phyloP scores from a whole-genome alignment of 1,139 yeast genomes.

The Suhomyces yuchorum region DNA sequence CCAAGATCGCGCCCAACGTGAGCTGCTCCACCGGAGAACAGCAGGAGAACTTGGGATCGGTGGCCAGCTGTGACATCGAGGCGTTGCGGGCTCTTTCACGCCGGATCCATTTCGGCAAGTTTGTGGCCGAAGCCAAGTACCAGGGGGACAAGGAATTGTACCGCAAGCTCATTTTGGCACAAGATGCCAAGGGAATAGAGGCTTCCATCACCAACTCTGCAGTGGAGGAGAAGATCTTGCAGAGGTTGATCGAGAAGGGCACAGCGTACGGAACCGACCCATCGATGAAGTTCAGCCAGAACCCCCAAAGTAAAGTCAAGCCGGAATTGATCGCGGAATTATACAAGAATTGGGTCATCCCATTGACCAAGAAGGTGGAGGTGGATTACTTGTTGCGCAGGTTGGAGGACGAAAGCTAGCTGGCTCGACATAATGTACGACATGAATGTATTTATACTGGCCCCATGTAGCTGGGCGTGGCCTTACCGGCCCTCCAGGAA shows the following conservation, averaged over 20 bases:
- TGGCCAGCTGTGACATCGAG: constrained; percentile 82
- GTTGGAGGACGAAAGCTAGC: constrained; percentile 57
- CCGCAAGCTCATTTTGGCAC: constrained; percentile 61
- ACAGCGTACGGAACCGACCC: constrained; percentile 90
- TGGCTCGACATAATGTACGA: neutral
- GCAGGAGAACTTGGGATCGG: constrained; percentile 83
- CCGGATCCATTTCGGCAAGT: constrained; percentile 93
- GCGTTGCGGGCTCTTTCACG: constrained; percentile 87
- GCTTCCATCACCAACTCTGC: constrained; percentile 81
- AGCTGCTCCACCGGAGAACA: constrained; percentile 75
- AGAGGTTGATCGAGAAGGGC: constrained; percentile 77
- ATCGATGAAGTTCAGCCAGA: constrained; percentile 64
- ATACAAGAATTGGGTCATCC: constrained; percentile 86
- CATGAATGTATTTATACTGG: neutral
- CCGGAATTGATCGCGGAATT: constrained; percentile 80
- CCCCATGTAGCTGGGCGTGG: neutral
- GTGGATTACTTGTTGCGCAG: constrained; percentile 85
- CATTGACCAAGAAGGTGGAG: constrained; percentile 92
- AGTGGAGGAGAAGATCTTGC: constrained; percentile 82
- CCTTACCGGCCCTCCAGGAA: neutral
- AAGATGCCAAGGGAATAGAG: constrained; percentile 74
- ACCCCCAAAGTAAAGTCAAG: constrained; percentile 73
- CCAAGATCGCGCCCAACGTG: constrained; percentile 71
- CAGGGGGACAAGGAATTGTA: constrained; percentile 65
- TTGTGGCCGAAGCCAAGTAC: constrained; percentile 95